Evolutionary conservation across 140 eudicot genomes (phyloP), one percentile per base, ranked within the genome.

Genomic region (Oenanthe javanica): DNA sequence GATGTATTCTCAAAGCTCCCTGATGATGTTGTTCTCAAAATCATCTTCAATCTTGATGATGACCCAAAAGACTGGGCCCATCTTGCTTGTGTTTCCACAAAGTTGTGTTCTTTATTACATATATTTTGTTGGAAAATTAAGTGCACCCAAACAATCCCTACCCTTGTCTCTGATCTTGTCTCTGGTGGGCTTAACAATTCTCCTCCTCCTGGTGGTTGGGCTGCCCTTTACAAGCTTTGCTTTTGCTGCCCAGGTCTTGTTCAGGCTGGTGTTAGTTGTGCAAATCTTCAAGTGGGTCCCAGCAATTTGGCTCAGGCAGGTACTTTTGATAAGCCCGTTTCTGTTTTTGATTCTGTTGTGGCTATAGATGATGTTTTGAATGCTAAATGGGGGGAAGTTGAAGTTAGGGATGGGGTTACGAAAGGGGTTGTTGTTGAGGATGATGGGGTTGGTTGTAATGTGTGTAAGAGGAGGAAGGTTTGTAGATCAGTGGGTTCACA

Each of bases 231-330:
- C 89, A 90, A 92, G 82, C 89, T 94, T 80, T 83, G 94, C 40
- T 96, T 94, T 40, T 94, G 96, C 87, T 94, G 98, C 46, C 98
- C 97, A 0, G 98, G 96, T 50, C 90, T 92, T 69, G 84, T 84
- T 70, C 90, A 92, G 83, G 79, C 96, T 70, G 96, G 97, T 9
- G 94, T 94, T 4, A 86, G 84, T 57, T 86, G 92, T 31, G 97
- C 84, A 40, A 88, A 90, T 78, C 92, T 96, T 57, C 94, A 92
- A 6, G 83, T 90, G 80, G 98, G 97, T 16, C 93, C 95, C 5
- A 91, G 88, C 52, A 89, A 86, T 54, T 79, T 82, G 77, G 73
- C 76, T 83, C 85, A 80, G 18, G 50, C 59, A 18, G 73, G 81
- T 73, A 48, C 42, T 23, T 79, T 72, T 18, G 49, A 31, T 51